phyloP scores from a whole-genome alignment of 768 basidiomycete species.

The Lactarius indigo region DNA sequence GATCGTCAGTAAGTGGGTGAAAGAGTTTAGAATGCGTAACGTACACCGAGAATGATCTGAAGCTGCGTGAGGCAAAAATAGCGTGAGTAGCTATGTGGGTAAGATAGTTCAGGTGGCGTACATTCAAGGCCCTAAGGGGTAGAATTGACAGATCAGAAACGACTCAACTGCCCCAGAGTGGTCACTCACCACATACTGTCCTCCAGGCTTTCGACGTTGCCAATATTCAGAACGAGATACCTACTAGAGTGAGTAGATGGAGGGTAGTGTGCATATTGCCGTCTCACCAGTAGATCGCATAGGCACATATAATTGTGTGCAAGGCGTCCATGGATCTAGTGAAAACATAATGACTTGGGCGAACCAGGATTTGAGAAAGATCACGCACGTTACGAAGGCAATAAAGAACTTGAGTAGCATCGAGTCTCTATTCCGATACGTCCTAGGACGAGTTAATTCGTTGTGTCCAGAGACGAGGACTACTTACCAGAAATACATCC shows the following conservation, averaged over 20 bases:
- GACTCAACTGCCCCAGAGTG: neutral
- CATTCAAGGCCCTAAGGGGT: neutral
- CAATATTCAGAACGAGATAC: neutral
- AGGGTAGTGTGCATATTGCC: neutral
- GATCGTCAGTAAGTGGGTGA: neutral
- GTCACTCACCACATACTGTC: neutral
- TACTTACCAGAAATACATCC: neutral
- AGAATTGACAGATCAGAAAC: neutral
- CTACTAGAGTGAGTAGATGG: neutral
- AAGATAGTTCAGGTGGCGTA: neutral
- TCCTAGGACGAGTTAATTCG: neutral
- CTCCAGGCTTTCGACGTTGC: neutral
- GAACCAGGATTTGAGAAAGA: neutral
- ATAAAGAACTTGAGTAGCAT: neutral
- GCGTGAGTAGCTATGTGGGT: neutral
- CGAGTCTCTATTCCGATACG: neutral
- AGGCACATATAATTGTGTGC: neutral
- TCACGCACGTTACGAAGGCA: neutral
- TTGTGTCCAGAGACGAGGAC: neutral
- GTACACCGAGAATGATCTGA: neutral
- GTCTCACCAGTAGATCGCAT: no score
- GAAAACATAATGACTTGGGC: neutral
- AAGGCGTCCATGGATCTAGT: neutral
- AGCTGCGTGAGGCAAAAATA: neutral
- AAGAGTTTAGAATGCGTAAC: no score